phyloP scores from a whole-genome alignment of 148 eudicot species.

The Vaccinium corymbosum region DNA sequence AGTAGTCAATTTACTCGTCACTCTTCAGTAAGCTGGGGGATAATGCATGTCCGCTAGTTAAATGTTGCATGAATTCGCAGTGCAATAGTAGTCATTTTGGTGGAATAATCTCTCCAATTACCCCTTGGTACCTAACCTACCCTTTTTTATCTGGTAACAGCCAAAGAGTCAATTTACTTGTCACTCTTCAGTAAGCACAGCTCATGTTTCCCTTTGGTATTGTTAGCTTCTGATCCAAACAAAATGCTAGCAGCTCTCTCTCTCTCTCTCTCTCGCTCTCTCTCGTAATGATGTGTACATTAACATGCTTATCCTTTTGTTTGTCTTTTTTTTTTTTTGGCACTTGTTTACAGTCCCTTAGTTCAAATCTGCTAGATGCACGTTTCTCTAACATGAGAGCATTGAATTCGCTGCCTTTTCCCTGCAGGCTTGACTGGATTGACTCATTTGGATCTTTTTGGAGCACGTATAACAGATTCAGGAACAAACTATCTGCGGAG shows the following conservation, averaged over 20 bases:
- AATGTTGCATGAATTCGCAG: no score
- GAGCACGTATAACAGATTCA: constrained; percentile 78
- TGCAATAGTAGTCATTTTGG: background rate
- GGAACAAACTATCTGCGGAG: constrained; percentile 61
- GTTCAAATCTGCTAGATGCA: background rate
- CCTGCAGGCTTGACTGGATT: constrained; percentile 80
- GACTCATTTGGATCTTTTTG: constrained; percentile 95
- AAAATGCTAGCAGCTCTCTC: background rate
- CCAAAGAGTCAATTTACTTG: background rate
- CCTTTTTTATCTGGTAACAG: background rate
- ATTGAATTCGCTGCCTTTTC: background rate
- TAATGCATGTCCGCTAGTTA: no score
- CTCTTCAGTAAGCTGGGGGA: no score
- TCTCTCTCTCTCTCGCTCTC: background rate
- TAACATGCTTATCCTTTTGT: background rate
- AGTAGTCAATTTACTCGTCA: background rate
- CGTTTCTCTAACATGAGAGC: constrained; percentile 5
- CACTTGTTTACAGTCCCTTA: background rate
- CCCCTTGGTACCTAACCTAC: background rate
- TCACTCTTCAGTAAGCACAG: background rate
- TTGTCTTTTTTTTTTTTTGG: no score
- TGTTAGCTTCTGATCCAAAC: constrained; percentile 4
- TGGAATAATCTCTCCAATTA: background rate
- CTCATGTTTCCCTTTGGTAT: background rate
- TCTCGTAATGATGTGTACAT: background rate